Evolutionary conservation across 495 filamentous ascomycete species (phyloP), one percentile per base, ranked within the genome.

Genomic region (Apiosordaria backusii): DNA sequence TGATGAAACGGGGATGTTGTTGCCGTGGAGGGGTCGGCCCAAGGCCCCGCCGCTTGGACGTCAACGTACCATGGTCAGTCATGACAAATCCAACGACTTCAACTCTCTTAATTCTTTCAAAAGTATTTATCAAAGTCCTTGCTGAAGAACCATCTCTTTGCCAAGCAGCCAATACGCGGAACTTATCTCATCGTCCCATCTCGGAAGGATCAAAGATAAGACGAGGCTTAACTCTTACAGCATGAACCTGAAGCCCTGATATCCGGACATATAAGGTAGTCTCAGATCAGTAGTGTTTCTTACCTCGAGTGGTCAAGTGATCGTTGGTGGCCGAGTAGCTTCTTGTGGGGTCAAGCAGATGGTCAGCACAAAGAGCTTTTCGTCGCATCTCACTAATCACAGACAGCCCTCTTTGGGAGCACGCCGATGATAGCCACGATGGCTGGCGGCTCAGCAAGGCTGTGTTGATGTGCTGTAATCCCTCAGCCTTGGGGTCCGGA

Each of bases 21-120:
- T 27, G 22, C 57, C 22, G 22, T 24, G 57, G 25, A 59, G 25
- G 25, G 21, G 22, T 59, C 24, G 1, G n/a, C 52, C 52, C 19
- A 22, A 5, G 45, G 5, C 59, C 59, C 59, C 59, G 59, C 59
- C 59, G 59, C 59, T 61, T 61, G 24, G 59, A 61, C 59, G 18
- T 45, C n/a, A n/a, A 21, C n/a, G 52, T 55, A 55, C n/a, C 26
- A 7, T 45, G 16, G 24, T 59, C 57, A 25, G 21, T 61, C 59
- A 61, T 61, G 59, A 61, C 59, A 61, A 61, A 61, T 61, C 29
- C 59, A 61, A 29, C 57, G 18, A 9, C 16, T 25, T 59, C 18
- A 23, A 23, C 21, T 25, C 18, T 59, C 21, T 0, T 4, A 23
- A 21, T 55, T n/a, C 22, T 23, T 23, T n/a, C 16, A 5, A 3